Conservation (phyloP, 116 monocot species). For the Papilionanthe hybrid region DNA sequence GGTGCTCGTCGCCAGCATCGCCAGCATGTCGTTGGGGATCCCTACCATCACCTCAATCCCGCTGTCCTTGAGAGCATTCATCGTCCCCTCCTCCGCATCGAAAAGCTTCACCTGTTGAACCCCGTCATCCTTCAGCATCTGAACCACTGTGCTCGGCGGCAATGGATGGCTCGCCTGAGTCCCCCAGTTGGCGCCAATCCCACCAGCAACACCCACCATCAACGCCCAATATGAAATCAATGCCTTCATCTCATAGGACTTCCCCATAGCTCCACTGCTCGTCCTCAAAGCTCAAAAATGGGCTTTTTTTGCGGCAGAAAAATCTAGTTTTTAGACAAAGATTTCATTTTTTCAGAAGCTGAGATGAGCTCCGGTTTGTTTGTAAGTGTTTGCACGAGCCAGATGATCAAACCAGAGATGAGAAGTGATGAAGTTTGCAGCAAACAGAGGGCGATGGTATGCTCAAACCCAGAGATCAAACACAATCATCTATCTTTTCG, state of each 20-base stretch:
- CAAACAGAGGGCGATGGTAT: no score
- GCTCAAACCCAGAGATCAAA: no score
- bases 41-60: constrained; percentile 53
- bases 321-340: no score
- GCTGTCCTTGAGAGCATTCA: constrained; percentile 21
- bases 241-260: background rate
- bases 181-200: constrained; percentile 46
- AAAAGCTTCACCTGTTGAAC: constrained; percentile 44
- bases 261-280: background rate
- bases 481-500: no score
- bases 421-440: no score
- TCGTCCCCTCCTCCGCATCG: constrained; percentile 26
- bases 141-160: constrained; percentile 31
- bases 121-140: constrained; percentile 39
- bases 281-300: background rate
- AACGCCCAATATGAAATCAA: background rate
- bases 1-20: constrained; percentile 14
- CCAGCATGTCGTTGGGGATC: constrained; percentile 41
- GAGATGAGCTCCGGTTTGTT: no score
- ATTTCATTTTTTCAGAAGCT: no score
- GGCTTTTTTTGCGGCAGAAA: no score
- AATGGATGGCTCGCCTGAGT: constrained; percentile 41
- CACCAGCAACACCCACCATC: constrained; percentile 12
- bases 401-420: no score
- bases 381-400: no score